Conservation (phyloP, 495 filamentous ascomycete species). For the Aspergillus bertholletiae region DNA sequence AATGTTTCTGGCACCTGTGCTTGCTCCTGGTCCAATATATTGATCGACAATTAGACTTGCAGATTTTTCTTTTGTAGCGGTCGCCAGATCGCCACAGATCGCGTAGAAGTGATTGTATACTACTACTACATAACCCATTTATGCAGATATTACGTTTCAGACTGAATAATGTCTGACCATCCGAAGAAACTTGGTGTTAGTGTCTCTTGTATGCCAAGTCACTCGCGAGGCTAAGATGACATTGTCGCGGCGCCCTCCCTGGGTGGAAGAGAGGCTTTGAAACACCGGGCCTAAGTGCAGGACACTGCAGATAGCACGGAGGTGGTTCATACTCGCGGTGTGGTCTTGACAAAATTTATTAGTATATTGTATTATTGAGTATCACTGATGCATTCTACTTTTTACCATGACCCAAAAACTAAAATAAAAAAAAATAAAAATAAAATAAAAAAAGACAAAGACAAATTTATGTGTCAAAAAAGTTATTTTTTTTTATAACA, state of each 20-base stretch:
- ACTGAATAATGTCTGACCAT: neutral
- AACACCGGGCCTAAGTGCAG: neutral
- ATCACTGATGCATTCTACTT: no score
- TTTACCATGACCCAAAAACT: no score
- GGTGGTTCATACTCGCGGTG: neutral
- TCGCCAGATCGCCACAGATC: neutral
- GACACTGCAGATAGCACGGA: neutral
- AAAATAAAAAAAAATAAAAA: no score
- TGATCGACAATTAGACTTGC: neutral
- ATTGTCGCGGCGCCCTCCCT: neutral
- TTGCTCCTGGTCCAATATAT: neutral
- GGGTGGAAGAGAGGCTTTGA: neutral
- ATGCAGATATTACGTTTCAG: neutral
- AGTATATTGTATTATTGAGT: no score
- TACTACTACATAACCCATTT: neutral
- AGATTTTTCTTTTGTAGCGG: no score
- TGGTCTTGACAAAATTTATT: neutral
- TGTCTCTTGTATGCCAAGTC: constrained; percentile 3
- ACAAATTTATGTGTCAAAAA: neutral
- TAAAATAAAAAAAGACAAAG: no score
- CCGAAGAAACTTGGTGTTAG: neutral
- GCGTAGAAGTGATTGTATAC: neutral
- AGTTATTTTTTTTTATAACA: neutral
- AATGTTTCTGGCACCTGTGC: neutral
- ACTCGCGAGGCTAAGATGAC: constrained; percentile 5